Conservation (phyloP, 345 rosid species). For the Citrus reticulata region DNA sequence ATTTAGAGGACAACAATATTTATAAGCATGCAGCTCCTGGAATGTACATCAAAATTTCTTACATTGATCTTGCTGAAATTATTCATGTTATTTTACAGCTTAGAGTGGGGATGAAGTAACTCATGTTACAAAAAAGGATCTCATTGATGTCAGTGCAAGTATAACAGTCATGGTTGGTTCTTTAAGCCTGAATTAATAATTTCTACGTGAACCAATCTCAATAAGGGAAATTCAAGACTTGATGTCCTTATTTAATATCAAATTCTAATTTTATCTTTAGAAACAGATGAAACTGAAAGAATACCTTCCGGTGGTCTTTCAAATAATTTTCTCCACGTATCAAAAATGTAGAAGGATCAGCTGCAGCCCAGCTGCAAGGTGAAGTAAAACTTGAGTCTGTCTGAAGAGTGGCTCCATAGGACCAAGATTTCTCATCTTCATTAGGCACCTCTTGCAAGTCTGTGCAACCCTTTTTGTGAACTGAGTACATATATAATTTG, state of each 20-base stretch:
- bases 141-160: background rate
- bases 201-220: background rate
- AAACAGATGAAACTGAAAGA: background rate
- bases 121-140: background rate
- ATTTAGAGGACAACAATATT: background rate
- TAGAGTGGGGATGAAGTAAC: background rate
- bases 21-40: background rate
- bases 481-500: slow-evolving; percentile 33
- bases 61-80: background rate
- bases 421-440: slow-evolving; percentile 34
- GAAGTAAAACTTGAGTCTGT: slow-evolving; percentile 45
- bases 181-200: background rate
- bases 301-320: slow-evolving; percentile 67
- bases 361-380: slow-evolving; percentile 77
- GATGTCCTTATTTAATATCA: background rate
- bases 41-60: background rate
- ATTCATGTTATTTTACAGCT: background rate
- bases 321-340: slow-evolving; percentile 77
- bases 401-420: slow-evolving; percentile 73
- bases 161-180: background rate
- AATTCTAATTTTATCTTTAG: background rate
- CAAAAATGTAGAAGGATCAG: slow-evolving; percentile 70
- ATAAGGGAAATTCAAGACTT: background rate
- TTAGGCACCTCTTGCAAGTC: slow-evolving; percentile 52
- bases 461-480: slow-evolving; percentile 69